Percentiles rank a stretch among this genome's conserved stretches.
These are phyloP conservation scores for Coelastrella sp. DNA, from an alignment of 139 green algal species.

Conservation along the genomic window DNA sequence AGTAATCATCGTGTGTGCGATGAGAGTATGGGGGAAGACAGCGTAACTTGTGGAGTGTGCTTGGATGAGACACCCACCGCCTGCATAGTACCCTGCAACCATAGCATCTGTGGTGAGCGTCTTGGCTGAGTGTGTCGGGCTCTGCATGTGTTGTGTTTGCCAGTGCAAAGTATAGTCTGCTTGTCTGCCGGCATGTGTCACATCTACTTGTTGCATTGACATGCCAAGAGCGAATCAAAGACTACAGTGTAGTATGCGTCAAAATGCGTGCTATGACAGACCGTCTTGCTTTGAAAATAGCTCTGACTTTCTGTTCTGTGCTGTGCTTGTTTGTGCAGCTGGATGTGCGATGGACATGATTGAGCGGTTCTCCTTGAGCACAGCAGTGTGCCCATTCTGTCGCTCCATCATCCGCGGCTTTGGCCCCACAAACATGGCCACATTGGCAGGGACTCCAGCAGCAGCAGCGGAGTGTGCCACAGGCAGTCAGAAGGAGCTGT, in stretches of 20 bases:
- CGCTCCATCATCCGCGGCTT: conserved; percentile 41
- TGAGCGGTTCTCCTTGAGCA: conserved; percentile 39
- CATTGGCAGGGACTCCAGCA: conserved; percentile 5
- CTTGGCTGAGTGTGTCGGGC: too few species aligned
- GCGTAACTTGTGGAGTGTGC: conserved; percentile 37
- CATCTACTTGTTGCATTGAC: too few species aligned
- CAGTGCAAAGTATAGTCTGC: too few species aligned
- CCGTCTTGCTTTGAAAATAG: too few species aligned
- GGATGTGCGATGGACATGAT: conserved; percentile 45
- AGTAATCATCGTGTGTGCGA: background rate
- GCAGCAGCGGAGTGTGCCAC: background rate
- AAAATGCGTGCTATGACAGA: too few species aligned
- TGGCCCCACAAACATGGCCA: conserved; percentile 9
- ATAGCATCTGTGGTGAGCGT: conserved; percentile 49
- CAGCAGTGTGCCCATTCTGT: conserved; percentile 51
- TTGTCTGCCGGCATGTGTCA: too few species aligned
- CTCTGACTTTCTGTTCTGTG: too few species aligned
- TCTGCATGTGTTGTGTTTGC: too few species aligned
- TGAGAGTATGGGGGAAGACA: conserved; percentile 16
- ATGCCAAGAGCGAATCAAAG: too few species aligned
- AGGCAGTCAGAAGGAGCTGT: background rate
- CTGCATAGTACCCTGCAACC: conserved; percentile 38
- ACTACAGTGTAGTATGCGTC: too few species aligned
- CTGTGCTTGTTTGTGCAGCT: conserved; percentile 5
- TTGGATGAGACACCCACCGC: conserved; percentile 36